Percentiles rank a stretch among this genome's conserved stretches.
phyloP scores from a whole-genome alignment of 805 yeast species.

The Kuraishia cidri region DNA sequence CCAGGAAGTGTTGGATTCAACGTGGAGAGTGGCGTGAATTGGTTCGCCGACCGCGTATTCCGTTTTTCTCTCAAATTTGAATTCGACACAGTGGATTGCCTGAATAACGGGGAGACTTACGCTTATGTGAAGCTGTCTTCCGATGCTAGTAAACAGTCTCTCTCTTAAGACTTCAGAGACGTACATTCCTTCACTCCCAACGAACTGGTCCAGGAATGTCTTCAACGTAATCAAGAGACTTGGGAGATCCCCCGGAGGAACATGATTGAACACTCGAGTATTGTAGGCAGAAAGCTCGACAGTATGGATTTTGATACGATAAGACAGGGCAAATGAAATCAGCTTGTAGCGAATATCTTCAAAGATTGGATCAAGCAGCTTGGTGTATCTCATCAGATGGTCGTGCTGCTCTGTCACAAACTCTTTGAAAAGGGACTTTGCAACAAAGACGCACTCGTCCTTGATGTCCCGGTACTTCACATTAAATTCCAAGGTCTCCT shows the following conservation, averaged over 20 bases:
- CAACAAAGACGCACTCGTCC: conserved; percentile 29
- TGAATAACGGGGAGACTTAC: conserved; percentile 58
- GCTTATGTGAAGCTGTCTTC: conserved; percentile 24
- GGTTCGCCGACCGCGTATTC: conserved; percentile 59
- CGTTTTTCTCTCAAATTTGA: conserved; percentile 24
- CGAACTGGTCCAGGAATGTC: conserved; percentile 6
- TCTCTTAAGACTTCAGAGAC: too few species aligned
- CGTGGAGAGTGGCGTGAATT: conserved; percentile 30
- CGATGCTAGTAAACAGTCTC: conserved; percentile 1
- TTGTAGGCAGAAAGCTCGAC: background rate
- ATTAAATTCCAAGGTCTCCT: conserved; percentile 30
- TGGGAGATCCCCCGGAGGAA: conserved; percentile 8
- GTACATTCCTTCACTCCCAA: conserved; percentile 2
- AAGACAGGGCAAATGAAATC: conserved; percentile 16
- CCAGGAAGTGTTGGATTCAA: conserved; percentile 42
- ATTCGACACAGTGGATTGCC: conserved; percentile 50
- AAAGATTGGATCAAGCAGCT: conserved; percentile 12
- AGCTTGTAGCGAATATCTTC: conserved; percentile 11
- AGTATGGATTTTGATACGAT: conserved; percentile 3
- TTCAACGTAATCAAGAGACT: conserved; percentile 6
- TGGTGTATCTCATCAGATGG: conserved; percentile 11
- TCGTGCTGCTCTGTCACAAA: conserved; percentile 4
- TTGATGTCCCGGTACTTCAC: conserved; percentile 36
- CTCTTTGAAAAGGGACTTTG: conserved; percentile 12
- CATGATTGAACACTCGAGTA: background rate